Conservation (phyloP, 2,329 filamentous ascomycete genomes). For the Thielaviopsis populi region DNA sequence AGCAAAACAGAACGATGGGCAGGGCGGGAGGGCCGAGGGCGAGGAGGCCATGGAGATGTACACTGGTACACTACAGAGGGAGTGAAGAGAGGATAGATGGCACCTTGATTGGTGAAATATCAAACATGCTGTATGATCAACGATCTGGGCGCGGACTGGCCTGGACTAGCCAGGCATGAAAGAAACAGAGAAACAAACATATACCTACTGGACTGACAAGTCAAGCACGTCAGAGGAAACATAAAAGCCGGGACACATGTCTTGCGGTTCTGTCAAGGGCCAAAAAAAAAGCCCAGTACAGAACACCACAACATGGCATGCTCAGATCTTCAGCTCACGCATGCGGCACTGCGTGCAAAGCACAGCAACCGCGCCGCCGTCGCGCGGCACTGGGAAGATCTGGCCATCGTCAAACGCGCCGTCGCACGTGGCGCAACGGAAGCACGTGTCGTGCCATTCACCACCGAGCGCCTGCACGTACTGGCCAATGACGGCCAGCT, state of each 20-base stretch:
- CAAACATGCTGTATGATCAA: not conserved
- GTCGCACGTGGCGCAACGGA: slow-evolving; percentile 55
- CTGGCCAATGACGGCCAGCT: slow-evolving; percentile 69
- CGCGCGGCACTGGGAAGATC: slow-evolving; percentile 43
- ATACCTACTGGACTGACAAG: slow-evolving; percentile 2
- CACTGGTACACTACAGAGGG: not conserved
- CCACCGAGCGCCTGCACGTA: slow-evolving; percentile 78
- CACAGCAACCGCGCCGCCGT: slow-evolving; percentile 33
- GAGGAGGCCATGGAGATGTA: not conserved
- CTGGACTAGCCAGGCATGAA: not conserved
- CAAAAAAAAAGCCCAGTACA: too few species aligned
- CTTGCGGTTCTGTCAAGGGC: not conserved
- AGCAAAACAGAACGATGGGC: slow-evolving; percentile 1
- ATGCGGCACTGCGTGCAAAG: slow-evolving; percentile 47
- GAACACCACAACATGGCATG: not conserved
- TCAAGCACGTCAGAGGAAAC: not conserved
- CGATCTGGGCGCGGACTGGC: not conserved
- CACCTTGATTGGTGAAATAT: not conserved
- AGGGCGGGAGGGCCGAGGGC: not conserved
- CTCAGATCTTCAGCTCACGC: slow-evolving; percentile 41
- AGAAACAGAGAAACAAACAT: not conserved
- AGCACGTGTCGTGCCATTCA: slow-evolving; percentile 91
- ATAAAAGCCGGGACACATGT: not conserved
- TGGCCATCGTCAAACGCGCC: slow-evolving; percentile 49
- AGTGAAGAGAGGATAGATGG: not conserved